Base-by-base conservation (phyloP, 2,329 filamentous ascomycete genomes). In the Dactylellina drechsleri region DNA sequence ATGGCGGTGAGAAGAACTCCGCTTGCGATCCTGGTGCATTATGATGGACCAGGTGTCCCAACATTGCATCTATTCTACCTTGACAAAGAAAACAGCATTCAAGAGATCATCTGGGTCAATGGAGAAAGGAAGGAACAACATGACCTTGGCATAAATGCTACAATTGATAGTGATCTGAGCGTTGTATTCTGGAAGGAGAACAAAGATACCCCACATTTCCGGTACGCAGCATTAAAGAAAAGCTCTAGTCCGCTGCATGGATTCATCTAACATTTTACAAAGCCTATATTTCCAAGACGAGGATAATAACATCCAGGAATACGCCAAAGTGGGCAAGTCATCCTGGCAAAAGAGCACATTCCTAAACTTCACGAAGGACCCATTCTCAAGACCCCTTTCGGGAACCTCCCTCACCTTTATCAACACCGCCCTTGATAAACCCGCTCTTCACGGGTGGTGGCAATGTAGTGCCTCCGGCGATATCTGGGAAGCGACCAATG, bases 1-100 rank as follows among this genome's bases (percentile, higher is more conserved):
- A 58, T 52, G 50, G 52, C 61, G 13, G 15, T 18, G 18, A 50
- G 54, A 16, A 58, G 57, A 5, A 66, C 64, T 1, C 53, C 64
- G 5, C 18, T 71, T 20, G 52, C 66, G 10, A 28, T 41, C 0
- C n/a, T 71, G 6, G 13, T 36, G 2, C 40, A 64, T 40, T 20
- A 45, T 8, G 26, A 58, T 18, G 66, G 43, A 12, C 52, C 53
- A 4, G 49, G 20, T 31, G 20, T 28, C 1, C 66, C 54, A 16
- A 36, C 53, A 0, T 18, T 64, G 4, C 66, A 71, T 20, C 16
- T 71, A 2, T 71, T 71, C 31, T 71, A 71, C n/a, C 50, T 71
- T 4, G 66, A 71, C 13, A 58, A 50, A 18, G 23, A 60, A 2
- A 16, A 57, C n/a, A 36, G 58, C 20, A 58, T 71, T 12, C n/a